Evolutionary conservation across 139 green algal genomes (phyloP), one percentile per base, ranked within the genome.

Genomic region (Chlorella vulgaris): DNA sequence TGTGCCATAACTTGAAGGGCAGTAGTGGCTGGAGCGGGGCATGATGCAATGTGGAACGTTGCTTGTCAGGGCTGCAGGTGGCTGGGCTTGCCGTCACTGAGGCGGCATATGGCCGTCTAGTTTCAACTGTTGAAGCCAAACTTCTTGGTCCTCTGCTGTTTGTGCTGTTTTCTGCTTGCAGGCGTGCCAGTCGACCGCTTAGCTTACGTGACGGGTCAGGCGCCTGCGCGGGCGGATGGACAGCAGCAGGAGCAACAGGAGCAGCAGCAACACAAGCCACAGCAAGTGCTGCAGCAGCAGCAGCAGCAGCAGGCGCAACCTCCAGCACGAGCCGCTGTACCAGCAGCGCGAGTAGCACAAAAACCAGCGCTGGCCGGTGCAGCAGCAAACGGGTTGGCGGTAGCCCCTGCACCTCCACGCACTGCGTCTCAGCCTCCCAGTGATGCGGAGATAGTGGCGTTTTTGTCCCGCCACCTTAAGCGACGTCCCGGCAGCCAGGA

Each of bases 201-300:
- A 24, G 76, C 76, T 7, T 82, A 82, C 22, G 28, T 82, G 15
- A 76, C 76, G 19, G 76, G 76, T 8, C 76, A 82, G 4, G 62
- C 6, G 15, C 67, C 67, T 15, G 18, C 8, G 55, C 55, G 22
- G 5, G 8, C 8, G 55, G 55, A 65, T 28, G 55, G 19, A 38
- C 51, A 26, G 24, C 15, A 55, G 36, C 36, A 53, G 19, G 31
- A 55, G 38, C 66, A 36, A 15, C 47, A 55, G 47, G 13, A 65
- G 15, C 5, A 33, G 55, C 31, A 43, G 31, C 29, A 24, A 4
- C 4, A 10, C 21, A 68, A 4, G 3, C 15, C 61, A 24, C 15
- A 58, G 55, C 55, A 29, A 28, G 22, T 15, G 55, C 5, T 65
- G 18, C 15, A 29, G 35, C 53, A 79, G 26, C 73, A 55, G 73